Evolutionary conservation across 2,329 filamentous ascomycete genomes (phyloP).

Genomic region (Ambrosiella beaveri): DNA sequence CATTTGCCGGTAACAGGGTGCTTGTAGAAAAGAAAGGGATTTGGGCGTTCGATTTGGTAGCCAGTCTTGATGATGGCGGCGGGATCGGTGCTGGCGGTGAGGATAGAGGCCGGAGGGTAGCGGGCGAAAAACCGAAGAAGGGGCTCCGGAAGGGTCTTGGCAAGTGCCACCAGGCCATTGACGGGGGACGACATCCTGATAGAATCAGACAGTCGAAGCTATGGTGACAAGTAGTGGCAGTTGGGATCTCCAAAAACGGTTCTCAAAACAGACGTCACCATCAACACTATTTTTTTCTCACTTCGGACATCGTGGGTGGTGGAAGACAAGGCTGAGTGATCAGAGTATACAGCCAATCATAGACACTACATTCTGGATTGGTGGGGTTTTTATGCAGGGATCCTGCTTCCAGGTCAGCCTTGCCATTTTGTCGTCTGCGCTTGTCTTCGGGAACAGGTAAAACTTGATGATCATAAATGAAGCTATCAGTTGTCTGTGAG

Average conservation of each 20-base stretch:
- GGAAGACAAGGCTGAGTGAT: not conserved
- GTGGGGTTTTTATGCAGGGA: not conserved
- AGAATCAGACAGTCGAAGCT: not conserved
- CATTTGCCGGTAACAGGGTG: slow-evolving; percentile 65
- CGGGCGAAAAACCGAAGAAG: slow-evolving; percentile 77
- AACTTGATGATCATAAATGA: not conserved
- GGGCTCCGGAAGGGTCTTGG: slow-evolving; percentile 56
- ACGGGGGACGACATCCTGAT: slow-evolving; percentile 21
- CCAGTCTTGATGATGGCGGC: slow-evolving; percentile 24
- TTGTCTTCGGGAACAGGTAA: too few species aligned
- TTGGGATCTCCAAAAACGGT: not conserved
- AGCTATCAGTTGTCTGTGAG: too few species aligned
- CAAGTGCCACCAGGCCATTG: slow-evolving; percentile 31
- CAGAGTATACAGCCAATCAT: not conserved
- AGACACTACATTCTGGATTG: not conserved
- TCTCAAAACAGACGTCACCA: not conserved
- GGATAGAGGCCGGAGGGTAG: slow-evolving; percentile 57
- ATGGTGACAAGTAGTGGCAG: not conserved
- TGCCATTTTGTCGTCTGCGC: not conserved
- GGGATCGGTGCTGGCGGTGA: slow-evolving; percentile 27
- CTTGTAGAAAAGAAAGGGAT: slow-evolving; percentile 69
- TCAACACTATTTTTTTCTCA: not conserved
- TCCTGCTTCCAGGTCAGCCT: slow-evolving; percentile 4
- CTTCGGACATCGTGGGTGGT: not conserved
- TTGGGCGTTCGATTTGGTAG: slow-evolving; percentile 42